These are phyloP conservation scores for Fusarium napiforme DNA, from an alignment of 2,329 filamentous ascomycete species.

Conservation along the genomic window DNA sequence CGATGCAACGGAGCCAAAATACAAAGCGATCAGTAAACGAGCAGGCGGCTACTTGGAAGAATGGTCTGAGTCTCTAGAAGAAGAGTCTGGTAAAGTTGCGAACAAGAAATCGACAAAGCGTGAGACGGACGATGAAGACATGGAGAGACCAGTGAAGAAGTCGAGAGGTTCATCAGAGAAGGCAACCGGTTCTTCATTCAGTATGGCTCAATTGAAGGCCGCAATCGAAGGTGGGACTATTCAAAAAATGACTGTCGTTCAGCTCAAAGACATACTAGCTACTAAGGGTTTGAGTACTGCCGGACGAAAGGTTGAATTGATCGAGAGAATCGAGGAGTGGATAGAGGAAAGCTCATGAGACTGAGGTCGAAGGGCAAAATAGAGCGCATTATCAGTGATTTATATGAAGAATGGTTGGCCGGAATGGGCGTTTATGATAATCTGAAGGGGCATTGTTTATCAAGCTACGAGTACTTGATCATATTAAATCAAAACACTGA, in stretches of 20 bases:
- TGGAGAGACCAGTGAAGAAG: constrained; percentile 60
- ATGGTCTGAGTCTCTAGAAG: constrained; percentile 77
- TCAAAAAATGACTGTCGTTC: constrained; percentile 64
- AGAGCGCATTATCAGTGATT: not conserved
- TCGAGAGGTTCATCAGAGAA: constrained; percentile 51
- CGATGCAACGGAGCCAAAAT: constrained; percentile 87
- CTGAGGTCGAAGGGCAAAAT: not conserved
- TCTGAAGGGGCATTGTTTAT: not conserved
- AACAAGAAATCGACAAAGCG: constrained; percentile 61
- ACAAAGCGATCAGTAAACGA: constrained; percentile 88
- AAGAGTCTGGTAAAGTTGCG: constrained; percentile 57
- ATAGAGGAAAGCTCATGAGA: constrained; percentile 58
- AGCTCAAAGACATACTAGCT: constrained; percentile 61
- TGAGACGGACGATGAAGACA: constrained; percentile 59
- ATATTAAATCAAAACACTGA: not conserved
- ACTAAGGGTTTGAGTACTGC: constrained; percentile 60
- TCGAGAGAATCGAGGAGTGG: constrained; percentile 68
- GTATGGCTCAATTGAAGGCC: constrained; percentile 58
- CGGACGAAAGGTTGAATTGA: constrained; percentile 65
- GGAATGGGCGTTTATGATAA: constrained; percentile 15
- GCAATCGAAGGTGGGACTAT: constrained; percentile 59
- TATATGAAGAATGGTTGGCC: not conserved
- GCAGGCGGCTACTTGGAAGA: constrained; percentile 81
- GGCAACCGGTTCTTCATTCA: constrained; percentile 50
- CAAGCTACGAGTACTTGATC: not conserved